Conservation (phyloP, 2,329 filamentous ascomycete genomes). For the Botrytis fragariae region DNA sequence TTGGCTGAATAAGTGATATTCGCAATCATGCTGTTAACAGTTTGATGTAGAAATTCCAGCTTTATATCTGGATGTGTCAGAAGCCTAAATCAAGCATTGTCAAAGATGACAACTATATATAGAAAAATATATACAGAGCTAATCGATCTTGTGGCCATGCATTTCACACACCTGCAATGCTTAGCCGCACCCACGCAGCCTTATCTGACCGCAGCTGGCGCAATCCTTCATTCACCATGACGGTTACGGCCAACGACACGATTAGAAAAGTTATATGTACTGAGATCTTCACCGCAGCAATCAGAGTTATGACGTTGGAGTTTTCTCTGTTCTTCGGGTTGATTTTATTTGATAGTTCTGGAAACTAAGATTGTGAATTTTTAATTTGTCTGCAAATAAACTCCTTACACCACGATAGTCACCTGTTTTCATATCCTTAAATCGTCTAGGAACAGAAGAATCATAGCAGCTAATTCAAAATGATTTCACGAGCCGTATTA, state of each 20-base stretch:
- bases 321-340: background rate
- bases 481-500: background rate
- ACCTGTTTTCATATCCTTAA: background rate
- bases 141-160: background rate
- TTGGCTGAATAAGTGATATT: background rate
- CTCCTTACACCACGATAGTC: background rate
- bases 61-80: background rate
- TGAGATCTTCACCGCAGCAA: background rate
- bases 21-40: background rate
- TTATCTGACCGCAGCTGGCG: slow-evolving; percentile 6
- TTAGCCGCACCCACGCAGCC: slow-evolving; percentile 11
- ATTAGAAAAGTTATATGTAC: background rate
- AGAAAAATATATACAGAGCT: background rate
- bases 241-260: background rate
- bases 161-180: background rate
- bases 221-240: slow-evolving; percentile 8
- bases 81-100: background rate
- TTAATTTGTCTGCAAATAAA: background rate
- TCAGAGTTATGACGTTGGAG: background rate
- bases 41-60: background rate
- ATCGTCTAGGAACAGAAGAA: background rate
- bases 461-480: background rate
- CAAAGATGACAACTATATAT: background rate
- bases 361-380: background rate
- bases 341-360: background rate